phyloP scores from a whole-genome alignment of 2,329 filamentous ascomycete genomes.

The Aspergillus glaucus region DNA sequence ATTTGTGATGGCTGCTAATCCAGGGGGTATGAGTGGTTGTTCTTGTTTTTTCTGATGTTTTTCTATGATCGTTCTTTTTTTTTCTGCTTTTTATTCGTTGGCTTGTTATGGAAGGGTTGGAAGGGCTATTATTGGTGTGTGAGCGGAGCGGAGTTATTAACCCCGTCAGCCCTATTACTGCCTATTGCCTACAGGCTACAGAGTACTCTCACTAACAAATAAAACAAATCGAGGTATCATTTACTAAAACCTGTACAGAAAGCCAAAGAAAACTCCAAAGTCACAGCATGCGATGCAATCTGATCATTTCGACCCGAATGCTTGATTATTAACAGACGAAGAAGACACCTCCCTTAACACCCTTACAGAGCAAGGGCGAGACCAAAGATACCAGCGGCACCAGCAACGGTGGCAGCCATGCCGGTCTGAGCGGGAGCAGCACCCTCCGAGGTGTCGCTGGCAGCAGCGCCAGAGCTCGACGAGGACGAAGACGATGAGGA shows the following conservation, averaged over 20 bases:
- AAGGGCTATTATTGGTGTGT: not conserved
- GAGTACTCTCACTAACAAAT: too few species aligned
- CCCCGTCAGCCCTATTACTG: not conserved
- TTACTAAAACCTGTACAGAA: not conserved
- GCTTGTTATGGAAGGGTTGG: not conserved
- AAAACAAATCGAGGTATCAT: not conserved
- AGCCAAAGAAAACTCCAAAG: not conserved
- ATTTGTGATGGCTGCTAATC: not conserved
- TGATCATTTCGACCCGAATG: not conserved
- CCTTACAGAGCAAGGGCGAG: conserved; percentile 18
- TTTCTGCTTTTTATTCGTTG: not conserved
- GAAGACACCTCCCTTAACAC: not conserved
- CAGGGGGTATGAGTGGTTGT: not conserved
- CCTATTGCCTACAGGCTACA: not conserved
- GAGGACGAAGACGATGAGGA: conserved; percentile 1
- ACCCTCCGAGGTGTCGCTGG: conserved; percentile 6
- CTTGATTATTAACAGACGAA: not conserved
- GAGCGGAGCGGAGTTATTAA: not conserved
- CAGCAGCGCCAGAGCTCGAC: conserved; percentile 1
- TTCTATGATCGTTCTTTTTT: not conserved
- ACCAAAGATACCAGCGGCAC: conserved; percentile 17
- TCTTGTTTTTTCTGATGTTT: not conserved
- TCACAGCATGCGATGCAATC: not conserved
- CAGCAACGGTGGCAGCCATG: conserved; percentile 13
- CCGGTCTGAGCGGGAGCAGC: conserved; percentile 13